Percentiles rank a stretch among this genome's conserved stretches.
Evolutionary conservation across 2,329 filamentous ascomycete species (phyloP).

Genomic region (Graphiopsis chlorocephala): DNA sequence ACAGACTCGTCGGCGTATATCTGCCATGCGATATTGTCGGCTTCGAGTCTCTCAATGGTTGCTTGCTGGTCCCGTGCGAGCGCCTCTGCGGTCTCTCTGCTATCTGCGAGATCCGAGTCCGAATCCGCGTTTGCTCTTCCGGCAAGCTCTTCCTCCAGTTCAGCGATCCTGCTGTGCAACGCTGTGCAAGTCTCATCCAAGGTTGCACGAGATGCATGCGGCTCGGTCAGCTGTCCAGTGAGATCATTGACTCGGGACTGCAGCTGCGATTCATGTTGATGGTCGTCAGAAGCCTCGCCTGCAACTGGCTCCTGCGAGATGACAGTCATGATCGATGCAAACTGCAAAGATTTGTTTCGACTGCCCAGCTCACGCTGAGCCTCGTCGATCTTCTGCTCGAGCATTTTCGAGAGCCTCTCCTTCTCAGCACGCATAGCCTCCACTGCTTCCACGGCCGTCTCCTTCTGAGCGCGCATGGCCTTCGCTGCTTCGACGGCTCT

Average conservation of each 20-base stretch:
- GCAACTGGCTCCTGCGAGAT: not conserved
- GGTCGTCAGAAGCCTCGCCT: not conserved
- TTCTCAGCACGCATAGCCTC: not conserved
- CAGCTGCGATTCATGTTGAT: not conserved
- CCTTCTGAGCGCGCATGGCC: not conserved
- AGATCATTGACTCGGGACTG: not conserved
- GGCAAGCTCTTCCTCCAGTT: not conserved
- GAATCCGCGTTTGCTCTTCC: not conserved
- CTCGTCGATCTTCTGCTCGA: not conserved
- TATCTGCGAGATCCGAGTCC: not conserved
- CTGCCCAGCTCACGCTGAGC: not conserved
- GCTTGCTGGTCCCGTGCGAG: not conserved
- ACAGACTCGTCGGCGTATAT: not conserved
- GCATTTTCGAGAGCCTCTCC: not conserved
- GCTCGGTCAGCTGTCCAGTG: not conserved
- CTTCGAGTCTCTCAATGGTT: not conserved
- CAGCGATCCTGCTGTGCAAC: not conserved
- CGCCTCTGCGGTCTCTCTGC: not conserved
- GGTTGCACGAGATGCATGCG: not conserved
- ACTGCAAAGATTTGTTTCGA: not conserved
- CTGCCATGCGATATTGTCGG: not conserved
- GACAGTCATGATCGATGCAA: not conserved
- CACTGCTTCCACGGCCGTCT: not conserved
- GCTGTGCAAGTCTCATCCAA: not conserved
- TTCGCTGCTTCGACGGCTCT: not conserved